Conservation (phyloP, 2,329 filamentous ascomycete genomes). For the Aspergillus ruber region DNA sequence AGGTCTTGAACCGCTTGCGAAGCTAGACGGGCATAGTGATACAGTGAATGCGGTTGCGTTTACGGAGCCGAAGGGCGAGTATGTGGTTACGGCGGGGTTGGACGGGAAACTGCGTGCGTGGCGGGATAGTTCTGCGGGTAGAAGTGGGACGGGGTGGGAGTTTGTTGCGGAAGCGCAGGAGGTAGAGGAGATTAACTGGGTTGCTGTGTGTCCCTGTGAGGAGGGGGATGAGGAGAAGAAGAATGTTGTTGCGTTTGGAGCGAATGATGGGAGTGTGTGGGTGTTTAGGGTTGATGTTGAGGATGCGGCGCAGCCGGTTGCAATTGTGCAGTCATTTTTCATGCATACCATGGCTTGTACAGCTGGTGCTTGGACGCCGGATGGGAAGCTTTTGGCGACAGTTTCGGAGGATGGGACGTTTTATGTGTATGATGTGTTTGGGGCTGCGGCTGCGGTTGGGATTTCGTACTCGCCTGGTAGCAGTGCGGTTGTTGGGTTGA, state of each 20-base stretch:
- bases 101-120: conserved; percentile 76
- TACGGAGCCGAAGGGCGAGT: conserved; percentile 75
- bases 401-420: conserved; percentile 83
- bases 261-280: conserved; percentile 89
- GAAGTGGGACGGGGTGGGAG: conserved; percentile 51
- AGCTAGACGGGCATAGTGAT: conserved; percentile 84
- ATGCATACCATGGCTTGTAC: conserved; percentile 81
- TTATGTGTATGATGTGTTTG: conserved; percentile 90
- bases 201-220: conserved; percentile 65
- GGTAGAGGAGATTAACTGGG: conserved; percentile 93
- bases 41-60: conserved; percentile 83
- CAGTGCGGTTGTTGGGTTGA: conserved; percentile 69
- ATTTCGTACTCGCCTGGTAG: conserved; percentile 50
- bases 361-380: conserved; percentile 82
- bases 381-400: conserved; percentile 79
- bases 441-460: conserved; percentile 62
- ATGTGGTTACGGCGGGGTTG: conserved; percentile 76
- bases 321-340: conserved; percentile 87
- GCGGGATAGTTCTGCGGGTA: conserved; percentile 44
- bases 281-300: conserved; percentile 76
- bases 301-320: conserved; percentile 57
- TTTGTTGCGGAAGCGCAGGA: conserved; percentile 76
- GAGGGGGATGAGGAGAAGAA: conserved; percentile 48
- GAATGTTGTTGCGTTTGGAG: conserved; percentile 81
- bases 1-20: conserved; percentile 60